These are phyloP conservation scores for Fusarium sp. DNA, from an alignment of 2,329 filamentous ascomycete genomes.

Conservation along the genomic window DNA sequence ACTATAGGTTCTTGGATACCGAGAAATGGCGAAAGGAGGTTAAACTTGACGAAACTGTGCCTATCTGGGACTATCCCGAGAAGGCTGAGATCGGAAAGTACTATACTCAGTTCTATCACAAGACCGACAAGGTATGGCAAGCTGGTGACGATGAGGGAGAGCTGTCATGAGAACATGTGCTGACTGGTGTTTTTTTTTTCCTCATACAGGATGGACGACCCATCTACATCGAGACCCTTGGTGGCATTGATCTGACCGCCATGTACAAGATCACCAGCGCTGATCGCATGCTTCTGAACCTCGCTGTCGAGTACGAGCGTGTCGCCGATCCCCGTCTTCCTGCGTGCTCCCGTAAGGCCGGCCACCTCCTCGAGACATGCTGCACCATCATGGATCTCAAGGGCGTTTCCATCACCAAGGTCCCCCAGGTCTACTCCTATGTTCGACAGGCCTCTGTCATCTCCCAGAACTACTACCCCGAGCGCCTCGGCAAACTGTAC, in stretches of 20 bases:
- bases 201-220: constrained; percentile 84
- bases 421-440: constrained; percentile 87
- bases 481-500: constrained; percentile 95
- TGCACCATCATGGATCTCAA: constrained; percentile 99
- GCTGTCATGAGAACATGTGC: constrained; percentile 6
- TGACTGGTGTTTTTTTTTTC: constrained; percentile 24
- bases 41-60: constrained; percentile 82
- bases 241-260: constrained; percentile 87
- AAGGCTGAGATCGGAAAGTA: constrained; percentile 85
- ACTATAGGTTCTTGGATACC: constrained; percentile 82
- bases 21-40: constrained; percentile 93
- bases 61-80: constrained; percentile 87
- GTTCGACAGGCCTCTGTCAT: constrained; percentile 85
- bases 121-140: constrained; percentile 78
- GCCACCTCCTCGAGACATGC: constrained; percentile 92
- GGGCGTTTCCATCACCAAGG: constrained; percentile 85
- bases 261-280: constrained; percentile 93
- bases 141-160: background rate
- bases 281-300: constrained; percentile 95
- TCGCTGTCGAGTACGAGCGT: constrained; percentile 98
- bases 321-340: constrained; percentile 91
- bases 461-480: constrained; percentile 99
- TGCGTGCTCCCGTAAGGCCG: constrained; percentile 91
- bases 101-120: constrained; percentile 99
- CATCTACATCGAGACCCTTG: constrained; percentile 95